phyloP scores from a whole-genome alignment of 768 basidiomycete species.

The Infundibulicybe gibba region DNA sequence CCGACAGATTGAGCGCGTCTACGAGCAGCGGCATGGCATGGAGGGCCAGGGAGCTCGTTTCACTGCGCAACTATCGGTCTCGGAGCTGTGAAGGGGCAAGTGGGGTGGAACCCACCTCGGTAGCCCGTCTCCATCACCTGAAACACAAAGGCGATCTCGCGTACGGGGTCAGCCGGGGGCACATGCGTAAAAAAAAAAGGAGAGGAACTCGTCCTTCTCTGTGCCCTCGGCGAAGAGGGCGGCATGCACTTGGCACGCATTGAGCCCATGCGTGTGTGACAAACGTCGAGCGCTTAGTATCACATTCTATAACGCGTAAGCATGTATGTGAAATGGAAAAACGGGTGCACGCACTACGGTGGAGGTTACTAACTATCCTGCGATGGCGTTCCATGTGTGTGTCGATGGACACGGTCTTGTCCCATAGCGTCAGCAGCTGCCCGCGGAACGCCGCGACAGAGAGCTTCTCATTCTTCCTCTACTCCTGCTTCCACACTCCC shows the following conservation, averaged over 20 bases:
- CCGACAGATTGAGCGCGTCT: constrained; percentile 65
- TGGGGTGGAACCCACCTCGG: constrained; percentile 48
- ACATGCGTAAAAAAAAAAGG: constrained; percentile 71
- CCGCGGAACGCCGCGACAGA: constrained; percentile 57
- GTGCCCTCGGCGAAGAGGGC: too few relatives aligned
- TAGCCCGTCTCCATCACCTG: constrained; percentile 63
- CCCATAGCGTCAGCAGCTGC: constrained; percentile 61
- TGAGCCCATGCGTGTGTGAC: constrained; percentile 51
- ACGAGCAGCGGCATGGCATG: too few relatives aligned
- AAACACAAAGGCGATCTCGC: constrained; percentile 71
- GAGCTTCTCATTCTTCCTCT: constrained; percentile 66
- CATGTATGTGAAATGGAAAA: background rate
- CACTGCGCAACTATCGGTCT: constrained; percentile 40
- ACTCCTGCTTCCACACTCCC: too few relatives aligned
- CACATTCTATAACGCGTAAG: constrained; percentile 46
- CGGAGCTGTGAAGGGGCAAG: background rate
- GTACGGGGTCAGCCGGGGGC: constrained; percentile 51
- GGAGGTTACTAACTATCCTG: constrained; percentile 56
- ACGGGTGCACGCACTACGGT: constrained; percentile 46
- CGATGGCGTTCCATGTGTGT: too few relatives aligned
- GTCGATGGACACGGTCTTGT: constrained; percentile 52
- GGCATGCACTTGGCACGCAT: constrained; percentile 51
- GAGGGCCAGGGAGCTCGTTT: constrained; percentile 71
- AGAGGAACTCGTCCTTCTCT: constrained; percentile 65
- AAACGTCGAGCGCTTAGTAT: constrained; percentile 58